Base-by-base conservation (phyloP, 352 stramenopile genomes). In the Phytophthora sansomeana region DNA sequence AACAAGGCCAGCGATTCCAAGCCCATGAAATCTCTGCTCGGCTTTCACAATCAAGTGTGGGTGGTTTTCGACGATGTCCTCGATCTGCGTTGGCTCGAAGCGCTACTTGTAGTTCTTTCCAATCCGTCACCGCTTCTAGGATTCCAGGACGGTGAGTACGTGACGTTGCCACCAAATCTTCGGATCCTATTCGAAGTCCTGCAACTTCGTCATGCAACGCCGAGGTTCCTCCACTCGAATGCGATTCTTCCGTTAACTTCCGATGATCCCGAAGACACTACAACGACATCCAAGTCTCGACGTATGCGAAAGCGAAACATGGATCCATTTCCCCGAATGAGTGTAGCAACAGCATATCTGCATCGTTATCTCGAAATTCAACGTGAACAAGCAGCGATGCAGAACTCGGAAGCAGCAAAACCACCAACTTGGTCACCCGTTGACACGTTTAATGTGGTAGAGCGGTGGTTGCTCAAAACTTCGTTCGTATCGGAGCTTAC, bases 121-220 rank as follows among this genome's bases (percentile, higher is more conserved):
- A 60, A 56, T n/a, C 7, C 49, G 11, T 38, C 47, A 2, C 14
- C 44, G 0, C 13, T 79, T 7, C 11, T 85, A 1, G 46, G 51
- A 8, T 85, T 88, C 17, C 16, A 75, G 14, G 73, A 83, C 32
- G 74, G 78, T 4, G 77, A 79, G 42, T 81, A 85, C 54, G 87
- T 90, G 78, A 88, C 77, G 0, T 36, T 88, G 1, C 81, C 85
- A 1, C 80, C 83, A 3, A 90, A 91, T 21, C 24, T 94, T 13
- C 82, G 75, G 0, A 77, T 94, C 24, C 1, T 88, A 0, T 92
- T 92, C 29, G 86, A 94, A 54, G 73, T 80, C 0, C 43, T 84
- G 9, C 61, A 68, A 3, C 55, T 90, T 19, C 35, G 54, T 0
- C 29, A 82, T 35, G 79, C 69, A 0, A 81, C 77, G 3, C 79